Evolutionary conservation across 805 yeast species (phyloP).

Genomic region (Kuraishia floccosa): DNA sequence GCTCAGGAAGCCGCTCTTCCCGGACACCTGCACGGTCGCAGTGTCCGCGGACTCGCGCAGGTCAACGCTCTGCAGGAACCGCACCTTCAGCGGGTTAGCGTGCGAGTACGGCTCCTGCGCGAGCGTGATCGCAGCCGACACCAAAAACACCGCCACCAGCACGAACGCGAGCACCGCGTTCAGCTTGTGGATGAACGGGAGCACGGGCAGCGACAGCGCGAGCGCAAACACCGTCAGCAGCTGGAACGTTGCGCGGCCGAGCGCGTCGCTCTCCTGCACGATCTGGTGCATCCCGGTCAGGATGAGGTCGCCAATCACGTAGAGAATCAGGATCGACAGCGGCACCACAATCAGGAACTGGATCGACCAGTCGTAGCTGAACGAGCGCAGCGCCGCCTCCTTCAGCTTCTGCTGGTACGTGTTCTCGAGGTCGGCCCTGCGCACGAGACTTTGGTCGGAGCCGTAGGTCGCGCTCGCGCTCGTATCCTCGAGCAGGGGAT

Average conservation of each 20-base stretch:
- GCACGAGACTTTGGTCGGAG: conserved; percentile 16
- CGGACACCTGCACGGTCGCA: conserved; percentile 33
- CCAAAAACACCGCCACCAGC: conserved; percentile 23
- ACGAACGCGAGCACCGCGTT: conserved; percentile 36
- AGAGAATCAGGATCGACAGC: conserved; percentile 39
- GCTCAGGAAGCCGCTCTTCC: conserved; percentile 36
- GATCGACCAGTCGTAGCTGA: conserved; percentile 71
- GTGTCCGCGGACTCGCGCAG: conserved; percentile 18
- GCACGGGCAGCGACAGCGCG: conserved; percentile 33
- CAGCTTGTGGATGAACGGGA: conserved; percentile 63
- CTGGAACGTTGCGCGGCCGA: conserved; percentile 27
- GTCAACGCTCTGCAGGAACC: conserved; percentile 56
- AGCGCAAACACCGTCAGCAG: conserved; percentile 22
- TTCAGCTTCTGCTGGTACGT: conserved; percentile 14
- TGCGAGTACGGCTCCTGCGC: conserved; percentile 46
- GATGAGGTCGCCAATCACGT: conserved; percentile 41
- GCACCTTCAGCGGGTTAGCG: conserved; percentile 55
- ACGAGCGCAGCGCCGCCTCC: conserved; percentile 25
- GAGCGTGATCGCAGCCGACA: conserved; percentile 26
- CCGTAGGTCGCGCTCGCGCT: background rate
- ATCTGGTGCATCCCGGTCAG: conserved; percentile 62
- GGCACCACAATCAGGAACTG: conserved; percentile 69
- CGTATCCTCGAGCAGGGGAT: background rate
- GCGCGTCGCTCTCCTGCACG: conserved; percentile 47
- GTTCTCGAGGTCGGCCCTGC: conserved; percentile 9